Evolutionary conservation across 306 rosid genomes (phyloP), one percentile per base, ranked within the genome.

Genomic region (Prunus armeniaca): DNA sequence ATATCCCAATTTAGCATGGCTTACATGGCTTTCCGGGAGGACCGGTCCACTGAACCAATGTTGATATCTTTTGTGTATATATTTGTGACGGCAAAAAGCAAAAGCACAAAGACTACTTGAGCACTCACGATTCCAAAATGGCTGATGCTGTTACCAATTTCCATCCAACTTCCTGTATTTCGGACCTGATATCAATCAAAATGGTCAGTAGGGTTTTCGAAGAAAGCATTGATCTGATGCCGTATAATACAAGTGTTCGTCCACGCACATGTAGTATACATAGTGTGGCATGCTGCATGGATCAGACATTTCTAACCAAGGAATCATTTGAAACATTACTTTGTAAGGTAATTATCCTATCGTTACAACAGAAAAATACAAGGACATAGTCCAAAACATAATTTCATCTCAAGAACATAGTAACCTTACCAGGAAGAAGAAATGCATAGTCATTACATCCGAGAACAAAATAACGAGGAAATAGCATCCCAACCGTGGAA

Each of bases 121-220:
- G 98, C 98, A 79, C 96, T 93, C 91, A 93, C 19, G 34, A 93
- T 93, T 66, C 96, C 98, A 47, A 93, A 93, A 79, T 93, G 98
- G 84, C 98, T 89, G 47, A 93, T 93, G 78, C 98, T 93, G 74
- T 87, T 89, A 62, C 98, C 98, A 76, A 93, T 93, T 82, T 93
- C 98, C 98, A 90, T 93, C 96, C 98, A 93, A 78, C 96, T 93
- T 85, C 98, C 98, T 0, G 85, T 93, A 81, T 93, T 93, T 68
- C 87, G 84, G 64, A 93, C 97, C 96, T 92, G 88, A 69, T 14
- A 76, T 12, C 47, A 58, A 75, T 74, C 43, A 77, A 50, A 67
- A 43, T 11, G 24, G 56, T 73, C 41, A 81, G 74, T 22, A 56
- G 2, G 58, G 67, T 67, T 38, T 2, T 11, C n/a, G 3, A 32